Base-by-base conservation (phyloP, 2,329 filamentous ascomycete genomes). In the Sarocladium strictum region DNA sequence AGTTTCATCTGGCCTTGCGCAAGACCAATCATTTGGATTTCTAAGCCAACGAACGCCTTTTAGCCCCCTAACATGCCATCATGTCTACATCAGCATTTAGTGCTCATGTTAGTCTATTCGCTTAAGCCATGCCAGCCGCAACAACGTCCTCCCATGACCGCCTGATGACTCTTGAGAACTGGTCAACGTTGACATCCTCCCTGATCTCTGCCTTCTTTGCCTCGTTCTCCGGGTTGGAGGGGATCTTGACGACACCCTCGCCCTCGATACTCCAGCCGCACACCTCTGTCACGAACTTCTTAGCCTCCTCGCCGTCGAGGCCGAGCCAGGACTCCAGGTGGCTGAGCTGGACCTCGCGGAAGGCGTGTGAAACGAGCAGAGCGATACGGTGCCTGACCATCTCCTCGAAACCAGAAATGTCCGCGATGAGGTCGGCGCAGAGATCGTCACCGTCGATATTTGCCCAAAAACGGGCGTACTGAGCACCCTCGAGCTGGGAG, bases 211-310 rank as follows among this genome's bases (percentile, higher is more conserved):
- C 87, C 72, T 94, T 94, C 79, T 95, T 90, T 43, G 91, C 94
- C 82, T 97, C 93, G 71, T 97, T 97, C 75, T 99, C 94, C 67
- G 94, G 89, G 77, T 99, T 99, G 66, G 86, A 78, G 55, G 94
- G 94, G 55, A 99, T 83, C 70, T 83, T 83, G 59, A 97, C 85
- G 41, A 75, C 66, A 32, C 79, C 77, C 54, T 77, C 83, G 27
- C 78, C 75, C 58, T 90, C 87, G 40, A 97, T 79, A 64, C 81
- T 83, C 91, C 93, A 99, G 60, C 88, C 90, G 66, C 88, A 94
- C 11, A 93, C 88, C 69, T 93, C 89, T 55, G 83, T 81, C 62
- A 94, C 83, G 63, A 96, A 96, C 73, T 90, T 90, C 64, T 81
- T 77, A 51, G 89, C 83, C 32, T 79, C 78, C 52, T 85, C 84